These are phyloP conservation scores for Lepidium didymum DNA, from an alignment of 345 rosid species.

Conservation along the genomic window DNA sequence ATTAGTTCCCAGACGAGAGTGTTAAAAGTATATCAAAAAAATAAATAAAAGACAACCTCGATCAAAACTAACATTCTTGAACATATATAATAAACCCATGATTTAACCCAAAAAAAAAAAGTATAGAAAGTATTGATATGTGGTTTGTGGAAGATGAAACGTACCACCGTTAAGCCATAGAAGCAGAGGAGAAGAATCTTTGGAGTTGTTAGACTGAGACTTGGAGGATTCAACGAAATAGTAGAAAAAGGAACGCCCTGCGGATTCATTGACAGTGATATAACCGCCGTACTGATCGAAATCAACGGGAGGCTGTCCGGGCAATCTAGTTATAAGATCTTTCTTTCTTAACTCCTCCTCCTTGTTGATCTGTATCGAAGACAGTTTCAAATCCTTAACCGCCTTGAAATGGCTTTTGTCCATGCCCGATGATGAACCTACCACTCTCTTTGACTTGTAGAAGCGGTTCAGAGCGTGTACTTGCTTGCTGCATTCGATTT, in stretches of 20 bases:
- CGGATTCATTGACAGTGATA: conserved; percentile 47
- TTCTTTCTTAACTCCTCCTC: conserved; percentile 33
- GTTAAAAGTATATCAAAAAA: no score
- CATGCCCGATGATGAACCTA: conserved; percentile 12
- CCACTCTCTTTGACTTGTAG: conserved; percentile 20
- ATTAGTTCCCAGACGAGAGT: no score
- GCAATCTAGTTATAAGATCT: conserved; percentile 46
- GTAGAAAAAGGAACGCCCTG: conserved; percentile 60
- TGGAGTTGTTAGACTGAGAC: background rate
- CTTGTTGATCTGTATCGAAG: background rate
- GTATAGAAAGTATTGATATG: no score
- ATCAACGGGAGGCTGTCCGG: conserved; percentile 52
- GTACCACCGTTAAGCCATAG: conserved; percentile 95
- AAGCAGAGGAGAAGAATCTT: conserved; percentile 60
- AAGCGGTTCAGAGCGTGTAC: conserved; percentile 30
- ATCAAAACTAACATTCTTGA: conserved; percentile 16
- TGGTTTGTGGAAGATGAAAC: background rate
- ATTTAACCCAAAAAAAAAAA: no score
- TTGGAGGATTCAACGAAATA: conserved; percentile 58
- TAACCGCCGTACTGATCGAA: conserved; percentile 64
- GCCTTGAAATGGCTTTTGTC: conserved; percentile 22
- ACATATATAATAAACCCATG: no score
- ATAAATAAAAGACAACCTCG: background rate
- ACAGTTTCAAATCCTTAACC: conserved; percentile 17
- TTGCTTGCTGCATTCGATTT: conserved; percentile 19